phyloP scores from a whole-genome alignment of 23 red algal species.

The Gracilaria vermiculophylla region DNA sequence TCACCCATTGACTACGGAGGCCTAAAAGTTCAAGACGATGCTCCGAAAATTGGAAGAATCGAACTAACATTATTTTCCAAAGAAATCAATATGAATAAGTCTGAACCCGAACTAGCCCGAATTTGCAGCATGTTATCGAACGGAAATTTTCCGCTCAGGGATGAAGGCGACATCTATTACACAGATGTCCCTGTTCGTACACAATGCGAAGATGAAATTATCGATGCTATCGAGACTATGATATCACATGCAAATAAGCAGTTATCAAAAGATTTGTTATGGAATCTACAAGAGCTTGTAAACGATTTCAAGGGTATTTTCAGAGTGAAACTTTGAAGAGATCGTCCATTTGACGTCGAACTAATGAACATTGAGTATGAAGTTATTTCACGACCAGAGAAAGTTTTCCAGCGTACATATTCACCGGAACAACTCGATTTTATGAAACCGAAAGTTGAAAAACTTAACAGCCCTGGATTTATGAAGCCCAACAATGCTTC shows the following conservation, averaged over 20 bases:
- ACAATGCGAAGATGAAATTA: background rate
- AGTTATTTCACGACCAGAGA: background rate
- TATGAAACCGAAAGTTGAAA: background rate
- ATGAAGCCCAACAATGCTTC: background rate
- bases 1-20: background rate
- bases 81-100: no score
- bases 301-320: constrained; percentile 15
- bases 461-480: background rate
- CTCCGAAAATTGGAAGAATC: constrained; percentile 22
- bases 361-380: background rate
- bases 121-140: background rate
- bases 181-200: constrained; percentile 4
- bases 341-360: background rate
- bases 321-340: background rate
- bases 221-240: background rate
- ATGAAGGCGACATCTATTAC: constrained; percentile 7
- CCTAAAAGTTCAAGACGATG: background rate
- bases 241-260: background rate
- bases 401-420: background rate
- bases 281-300: background rate
- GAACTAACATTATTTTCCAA: background rate
- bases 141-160: constrained; percentile 15
- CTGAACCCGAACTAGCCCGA: no score
- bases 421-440: constrained; percentile 8
- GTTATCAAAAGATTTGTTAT: background rate